A percentile compares a stretch with the other conserved stretches of the same genome.
Evolutionary conservation across 768 basidiomycete genomes (phyloP).

Genomic region (Dioszegia hungarica): DNA sequence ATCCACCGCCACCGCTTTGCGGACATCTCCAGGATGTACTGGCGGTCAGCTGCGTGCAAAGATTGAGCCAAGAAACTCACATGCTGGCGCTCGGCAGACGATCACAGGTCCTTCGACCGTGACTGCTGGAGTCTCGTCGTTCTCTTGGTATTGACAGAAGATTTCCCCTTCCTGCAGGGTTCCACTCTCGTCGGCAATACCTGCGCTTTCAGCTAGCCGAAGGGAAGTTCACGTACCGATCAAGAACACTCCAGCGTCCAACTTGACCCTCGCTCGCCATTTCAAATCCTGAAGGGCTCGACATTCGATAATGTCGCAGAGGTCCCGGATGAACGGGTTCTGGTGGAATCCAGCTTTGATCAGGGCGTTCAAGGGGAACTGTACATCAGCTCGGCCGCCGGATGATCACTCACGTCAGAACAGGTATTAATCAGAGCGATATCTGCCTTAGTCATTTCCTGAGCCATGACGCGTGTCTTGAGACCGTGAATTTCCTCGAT

Average conservation of each 20-base stretch:
- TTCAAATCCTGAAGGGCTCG: slow-evolving; percentile 45
- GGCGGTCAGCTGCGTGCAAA: background rate
- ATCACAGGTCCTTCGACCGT: slow-evolving; percentile 32
- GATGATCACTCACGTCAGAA: slow-evolving; percentile 21
- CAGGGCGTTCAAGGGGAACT: slow-evolving; percentile 41
- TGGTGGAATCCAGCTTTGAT: slow-evolving; percentile 39
- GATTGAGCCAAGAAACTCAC: too few species aligned
- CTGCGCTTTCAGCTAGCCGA: slow-evolving; percentile 7
- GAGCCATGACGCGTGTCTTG: slow-evolving; percentile 17
- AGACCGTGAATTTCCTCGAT: slow-evolving; percentile 36
- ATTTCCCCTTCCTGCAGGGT: slow-evolving; percentile 38
- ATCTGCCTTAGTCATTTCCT: slow-evolving; percentile 23
- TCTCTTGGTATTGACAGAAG: slow-evolving; percentile 44
- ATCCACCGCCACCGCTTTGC: slow-evolving; percentile 42
- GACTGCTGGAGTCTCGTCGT: slow-evolving; percentile 16
- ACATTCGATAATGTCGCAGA: slow-evolving; percentile 39
- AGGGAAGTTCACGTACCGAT: slow-evolving; percentile 27
- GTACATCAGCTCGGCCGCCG: background rate
- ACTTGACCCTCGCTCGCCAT: slow-evolving; percentile 41
- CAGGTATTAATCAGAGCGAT: slow-evolving; percentile 20
- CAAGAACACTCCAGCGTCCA: slow-evolving; percentile 43
- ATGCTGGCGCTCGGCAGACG: slow-evolving; percentile 44
- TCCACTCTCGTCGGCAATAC: slow-evolving; percentile 45
- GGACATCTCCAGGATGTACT: slow-evolving; percentile 40
- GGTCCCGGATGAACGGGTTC: slow-evolving; percentile 41